Evolutionary conservation across 1,284 basidiomycete genomes (phyloP).

Genomic region (Cryptococcus jaspeensis): DNA sequence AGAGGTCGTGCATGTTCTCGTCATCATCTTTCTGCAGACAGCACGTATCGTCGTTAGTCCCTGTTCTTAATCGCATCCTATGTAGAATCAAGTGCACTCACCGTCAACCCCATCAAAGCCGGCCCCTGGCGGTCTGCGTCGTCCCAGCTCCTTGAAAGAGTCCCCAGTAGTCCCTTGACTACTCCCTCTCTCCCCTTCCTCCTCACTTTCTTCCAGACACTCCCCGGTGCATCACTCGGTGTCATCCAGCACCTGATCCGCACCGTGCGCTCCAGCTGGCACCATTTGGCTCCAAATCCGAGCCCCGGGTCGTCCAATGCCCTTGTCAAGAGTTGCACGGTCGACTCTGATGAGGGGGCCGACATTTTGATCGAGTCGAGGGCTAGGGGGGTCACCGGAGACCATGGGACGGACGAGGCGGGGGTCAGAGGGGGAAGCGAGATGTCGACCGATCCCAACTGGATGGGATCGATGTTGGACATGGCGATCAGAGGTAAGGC

Average conservation of each 20-base stretch:
- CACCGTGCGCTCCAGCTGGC: neutral
- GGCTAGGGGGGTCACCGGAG: constrained; percentile 2
- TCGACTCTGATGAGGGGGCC: neutral
- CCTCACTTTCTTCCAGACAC: constrained; percentile 11
- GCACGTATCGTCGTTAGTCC: neutral
- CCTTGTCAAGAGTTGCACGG: neutral
- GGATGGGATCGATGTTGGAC: constrained; percentile 6
- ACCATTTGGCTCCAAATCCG: constrained; percentile 16
- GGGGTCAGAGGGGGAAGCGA: neutral
- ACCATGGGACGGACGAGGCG: constrained; percentile 2
- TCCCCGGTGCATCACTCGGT: constrained; percentile 12
- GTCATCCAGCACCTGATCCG: constrained; percentile 11
- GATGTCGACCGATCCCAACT: constrained; percentile 6
- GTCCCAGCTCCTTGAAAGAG: constrained; percentile 4
- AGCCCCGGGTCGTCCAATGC: constrained; percentile 11
- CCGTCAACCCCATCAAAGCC: constrained; percentile 6
- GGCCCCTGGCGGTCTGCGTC: neutral
- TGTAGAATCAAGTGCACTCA: too few species aligned
- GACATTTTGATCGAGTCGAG: neutral
- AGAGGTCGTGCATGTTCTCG: constrained; percentile 32
- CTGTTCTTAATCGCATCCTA: too few species aligned
- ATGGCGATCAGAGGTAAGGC: neutral
- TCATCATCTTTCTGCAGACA: constrained; percentile 15
- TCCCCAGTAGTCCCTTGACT: constrained; percentile 6
- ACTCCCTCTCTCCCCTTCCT: constrained; percentile 5